Percentiles rank a stretch among this genome's conserved stretches.
phyloP scores from a whole-genome alignment of 2,329 filamentous ascomycete species.

The Dactylonectria macrodidyma region DNA sequence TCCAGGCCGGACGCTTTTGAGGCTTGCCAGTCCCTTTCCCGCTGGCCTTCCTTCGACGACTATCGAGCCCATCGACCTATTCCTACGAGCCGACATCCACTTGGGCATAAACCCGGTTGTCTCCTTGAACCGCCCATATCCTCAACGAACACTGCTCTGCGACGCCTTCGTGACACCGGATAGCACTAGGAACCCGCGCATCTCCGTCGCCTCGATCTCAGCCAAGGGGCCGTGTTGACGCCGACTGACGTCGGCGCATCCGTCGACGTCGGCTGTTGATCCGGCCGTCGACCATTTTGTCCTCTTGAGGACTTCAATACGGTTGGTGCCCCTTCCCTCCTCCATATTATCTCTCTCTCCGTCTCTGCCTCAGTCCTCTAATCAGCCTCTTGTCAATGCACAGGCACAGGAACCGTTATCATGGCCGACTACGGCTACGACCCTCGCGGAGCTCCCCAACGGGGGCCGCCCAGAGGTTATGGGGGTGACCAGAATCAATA shows the following conservation, averaged over 20 bases:
- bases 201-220: conserved; percentile 31
- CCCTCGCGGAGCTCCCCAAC: conserved; percentile 63
- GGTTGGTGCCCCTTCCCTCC: conserved; percentile 39
- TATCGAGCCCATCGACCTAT: conserved; percentile 41
- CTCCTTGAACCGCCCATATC: conserved; percentile 27
- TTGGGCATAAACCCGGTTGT: conserved; percentile 37
- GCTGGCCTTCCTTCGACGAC: conserved; percentile 35
- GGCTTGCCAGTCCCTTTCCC: conserved; percentile 18
- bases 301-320: conserved; percentile 39
- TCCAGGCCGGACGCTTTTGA: conserved; percentile 33
- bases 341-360: background rate
- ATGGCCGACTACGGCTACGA: conserved; percentile 74
- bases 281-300: conserved; percentile 45
- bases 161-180: conserved; percentile 33
- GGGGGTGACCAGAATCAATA: conserved; percentile 67
- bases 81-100: conserved; percentile 44
- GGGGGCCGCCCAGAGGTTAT: conserved; percentile 56
- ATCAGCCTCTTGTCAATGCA: conserved; percentile 31
- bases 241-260: conserved; percentile 53
- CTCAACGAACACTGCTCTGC: conserved; percentile 36
- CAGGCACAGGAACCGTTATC: conserved; percentile 44
- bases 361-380: conserved; percentile 25
- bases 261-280: conserved; percentile 50
- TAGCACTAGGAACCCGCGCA: conserved; percentile 35
- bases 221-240: conserved; percentile 46